These are phyloP conservation scores for Serendipita sp. DNA, from an alignment of 1,284 basidiomycete genomes.

Conservation along the genomic window DNA sequence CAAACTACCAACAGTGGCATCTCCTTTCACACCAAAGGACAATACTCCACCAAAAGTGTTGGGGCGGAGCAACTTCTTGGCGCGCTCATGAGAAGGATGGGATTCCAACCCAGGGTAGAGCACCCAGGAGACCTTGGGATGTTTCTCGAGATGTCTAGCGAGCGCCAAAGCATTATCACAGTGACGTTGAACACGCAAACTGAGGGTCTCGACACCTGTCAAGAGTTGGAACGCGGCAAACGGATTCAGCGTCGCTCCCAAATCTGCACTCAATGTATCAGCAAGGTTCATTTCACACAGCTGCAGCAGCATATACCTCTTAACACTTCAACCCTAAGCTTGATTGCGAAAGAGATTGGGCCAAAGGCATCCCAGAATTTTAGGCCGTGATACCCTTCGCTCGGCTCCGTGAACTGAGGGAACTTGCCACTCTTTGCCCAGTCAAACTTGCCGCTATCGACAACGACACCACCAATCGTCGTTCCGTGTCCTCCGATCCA, in stretches of 20 bases:
- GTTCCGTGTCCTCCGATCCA: slow-evolving; percentile 71
- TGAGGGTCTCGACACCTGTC: slow-evolving; percentile 78
- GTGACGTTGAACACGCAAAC: slow-evolving; percentile 64
- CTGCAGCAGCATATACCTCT: neutral
- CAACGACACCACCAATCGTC: slow-evolving; percentile 70
- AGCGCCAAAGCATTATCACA: slow-evolving; percentile 61
- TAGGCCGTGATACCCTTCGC: slow-evolving; percentile 75
- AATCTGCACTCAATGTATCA: slow-evolving; percentile 34
- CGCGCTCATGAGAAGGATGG: slow-evolving; percentile 51
- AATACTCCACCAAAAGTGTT: slow-evolving; percentile 63
- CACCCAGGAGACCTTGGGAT: slow-evolving; percentile 67
- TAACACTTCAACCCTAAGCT: slow-evolving; percentile 59
- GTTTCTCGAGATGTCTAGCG: slow-evolving; percentile 57
- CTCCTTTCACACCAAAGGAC: slow-evolving; percentile 69
- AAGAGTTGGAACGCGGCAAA: slow-evolving; percentile 75
- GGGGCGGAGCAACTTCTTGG: slow-evolving; percentile 43
- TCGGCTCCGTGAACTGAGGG: slow-evolving; percentile 69
- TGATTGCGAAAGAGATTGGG: slow-evolving; percentile 53
- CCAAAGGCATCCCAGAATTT: slow-evolving; percentile 66
- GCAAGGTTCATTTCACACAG: neutral
- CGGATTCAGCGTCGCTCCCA: slow-evolving; percentile 65
- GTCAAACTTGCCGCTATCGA: slow-evolving; percentile 79
- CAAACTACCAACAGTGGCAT: slow-evolving; percentile 41
- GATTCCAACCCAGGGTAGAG: slow-evolving; percentile 61
- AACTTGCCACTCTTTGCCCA: slow-evolving; percentile 64